A percentile compares a stretch with the other conserved stretches of the same genome.
Evolutionary conservation across 148 eudicot genomes (phyloP).

Genomic region (Drosera capensis): DNA sequence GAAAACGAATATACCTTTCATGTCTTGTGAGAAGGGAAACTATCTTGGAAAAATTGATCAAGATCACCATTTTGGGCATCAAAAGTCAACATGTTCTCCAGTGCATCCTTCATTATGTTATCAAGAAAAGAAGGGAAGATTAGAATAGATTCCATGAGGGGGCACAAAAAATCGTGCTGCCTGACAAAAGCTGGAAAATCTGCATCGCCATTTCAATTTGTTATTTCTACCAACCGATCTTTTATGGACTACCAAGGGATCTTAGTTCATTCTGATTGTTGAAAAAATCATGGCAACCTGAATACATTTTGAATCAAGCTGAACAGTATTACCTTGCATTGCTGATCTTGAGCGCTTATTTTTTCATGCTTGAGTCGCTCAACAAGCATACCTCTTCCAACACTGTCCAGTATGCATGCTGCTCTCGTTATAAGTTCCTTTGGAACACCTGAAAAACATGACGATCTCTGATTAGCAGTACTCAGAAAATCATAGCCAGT

Average conservation of each 20-base stretch:
- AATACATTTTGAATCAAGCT: not conserved
- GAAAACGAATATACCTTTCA: slow-evolving; percentile 1
- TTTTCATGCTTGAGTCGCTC: slow-evolving; percentile 38
- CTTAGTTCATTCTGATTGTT: not conserved
- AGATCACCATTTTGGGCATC: slow-evolving; percentile 58
- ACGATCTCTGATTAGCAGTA: not conserved
- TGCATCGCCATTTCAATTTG: not conserved
- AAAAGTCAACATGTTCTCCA: slow-evolving; percentile 61
- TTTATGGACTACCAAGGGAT: too few relatives aligned
- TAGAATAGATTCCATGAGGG: not conserved
- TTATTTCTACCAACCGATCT: too few relatives aligned
- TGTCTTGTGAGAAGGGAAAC: slow-evolving; percentile 18
- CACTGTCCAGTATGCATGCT: slow-evolving; percentile 35
- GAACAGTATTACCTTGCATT: slow-evolving; percentile 44
- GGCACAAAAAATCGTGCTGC: not conserved
- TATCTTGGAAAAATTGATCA: slow-evolving; percentile 38
- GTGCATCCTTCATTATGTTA: slow-evolving; percentile 52
- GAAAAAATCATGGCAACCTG: not conserved
- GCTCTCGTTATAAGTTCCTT: slow-evolving; percentile 76
- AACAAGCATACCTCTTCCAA: slow-evolving; percentile 25
- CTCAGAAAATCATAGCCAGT: not conserved
- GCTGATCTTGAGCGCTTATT: slow-evolving; percentile 61
- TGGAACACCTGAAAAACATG: slow-evolving; percentile 38
- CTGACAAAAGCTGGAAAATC: not conserved
- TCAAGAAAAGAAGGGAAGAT: not conserved